A percentile compares a stretch with the other conserved stretches of the same genome.
Evolutionary conservation across 176 grass and related monocot genomes (phyloP).

Genomic region (Poa pratensis): DNA sequence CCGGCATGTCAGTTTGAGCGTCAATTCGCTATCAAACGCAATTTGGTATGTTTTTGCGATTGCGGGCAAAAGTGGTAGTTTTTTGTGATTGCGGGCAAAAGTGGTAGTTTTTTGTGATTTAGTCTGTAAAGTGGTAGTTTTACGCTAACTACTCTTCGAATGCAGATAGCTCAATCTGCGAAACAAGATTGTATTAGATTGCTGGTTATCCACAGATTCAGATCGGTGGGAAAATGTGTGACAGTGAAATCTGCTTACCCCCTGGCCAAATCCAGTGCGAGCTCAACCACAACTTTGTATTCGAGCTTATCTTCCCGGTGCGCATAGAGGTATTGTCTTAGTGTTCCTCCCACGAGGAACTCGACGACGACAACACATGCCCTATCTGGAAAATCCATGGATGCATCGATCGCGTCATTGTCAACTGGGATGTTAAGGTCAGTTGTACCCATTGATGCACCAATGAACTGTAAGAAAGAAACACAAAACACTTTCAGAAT

Average conservation of each 20-base stretch:
- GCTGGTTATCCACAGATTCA: not conserved
- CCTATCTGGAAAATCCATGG: constrained; percentile 37
- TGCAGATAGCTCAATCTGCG: constrained; percentile 77
- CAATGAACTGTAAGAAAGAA: constrained; percentile 55
- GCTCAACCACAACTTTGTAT: constrained; percentile 52
- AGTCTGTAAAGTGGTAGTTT: no score
- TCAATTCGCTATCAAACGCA: no score
- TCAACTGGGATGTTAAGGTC: constrained; percentile 55
- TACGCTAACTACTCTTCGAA: no score
- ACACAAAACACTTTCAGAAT: not conserved
- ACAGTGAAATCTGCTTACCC: constrained; percentile 55
- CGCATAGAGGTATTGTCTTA: constrained; percentile 57
- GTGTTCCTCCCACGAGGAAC: constrained; percentile 54
- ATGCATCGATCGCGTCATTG: constrained; percentile 9
- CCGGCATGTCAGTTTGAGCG: no score
- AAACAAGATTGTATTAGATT: constrained; percentile 23
- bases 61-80: no score
- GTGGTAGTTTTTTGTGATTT: no score
- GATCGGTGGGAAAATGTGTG: not conserved
- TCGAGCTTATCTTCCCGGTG: constrained; percentile 50
- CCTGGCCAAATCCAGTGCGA: constrained; percentile 70
- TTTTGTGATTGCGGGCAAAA: no score
- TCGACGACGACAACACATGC: constrained; percentile 63
- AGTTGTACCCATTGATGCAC: constrained; percentile 64
- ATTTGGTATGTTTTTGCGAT: no score